Conservation (phyloP, 805 yeast genomes). For the Jamesozyma piceae region DNA sequence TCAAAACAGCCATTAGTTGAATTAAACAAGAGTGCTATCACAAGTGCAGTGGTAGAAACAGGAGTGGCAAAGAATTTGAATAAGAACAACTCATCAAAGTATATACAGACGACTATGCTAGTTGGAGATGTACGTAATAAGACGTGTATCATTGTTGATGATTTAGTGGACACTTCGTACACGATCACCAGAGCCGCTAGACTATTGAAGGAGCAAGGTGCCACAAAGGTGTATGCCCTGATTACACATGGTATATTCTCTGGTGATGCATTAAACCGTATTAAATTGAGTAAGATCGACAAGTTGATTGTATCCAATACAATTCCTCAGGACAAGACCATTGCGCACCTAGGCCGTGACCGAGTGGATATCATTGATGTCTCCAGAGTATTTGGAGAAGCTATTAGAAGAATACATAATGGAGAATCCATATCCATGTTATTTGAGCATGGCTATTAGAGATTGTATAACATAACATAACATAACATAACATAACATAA, state of each 20-base stretch:
- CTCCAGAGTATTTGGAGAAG: conserved; percentile 82
- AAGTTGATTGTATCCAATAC: conserved; percentile 82
- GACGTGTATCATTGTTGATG: conserved; percentile 87
- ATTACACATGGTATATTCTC: conserved; percentile 90
- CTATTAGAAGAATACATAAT: conserved; percentile 89
- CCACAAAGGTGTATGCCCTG: conserved; percentile 72
- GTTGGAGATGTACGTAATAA: conserved; percentile 89
- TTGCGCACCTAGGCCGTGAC: conserved; percentile 40
- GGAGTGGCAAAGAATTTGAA: conserved; percentile 12
- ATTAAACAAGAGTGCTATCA: not conserved
- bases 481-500: too few relatives aligned
- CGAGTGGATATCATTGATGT: conserved; percentile 79
- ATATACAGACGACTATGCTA: conserved; percentile 78
- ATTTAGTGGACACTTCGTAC: conserved; percentile 84
- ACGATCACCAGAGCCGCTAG: conserved; percentile 91
- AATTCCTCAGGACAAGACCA: conserved; percentile 69
- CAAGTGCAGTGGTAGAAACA: conserved; percentile 8
- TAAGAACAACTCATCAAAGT: conserved; percentile 14
- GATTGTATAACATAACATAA: too few relatives aligned
- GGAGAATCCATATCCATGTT: conserved; percentile 94
- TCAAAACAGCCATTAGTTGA: conserved; percentile 15
- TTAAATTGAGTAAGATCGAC: conserved; percentile 63
- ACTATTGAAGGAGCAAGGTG: conserved; percentile 87
- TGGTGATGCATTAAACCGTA: conserved; percentile 77
- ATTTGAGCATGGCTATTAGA: conserved; percentile 59